Percentiles rank a stretch among this genome's conserved stretches.
These are phyloP conservation scores for Aegilops bicornis DNA, from an alignment of 176 grass and related monocot species.

Conservation along the genomic window DNA sequence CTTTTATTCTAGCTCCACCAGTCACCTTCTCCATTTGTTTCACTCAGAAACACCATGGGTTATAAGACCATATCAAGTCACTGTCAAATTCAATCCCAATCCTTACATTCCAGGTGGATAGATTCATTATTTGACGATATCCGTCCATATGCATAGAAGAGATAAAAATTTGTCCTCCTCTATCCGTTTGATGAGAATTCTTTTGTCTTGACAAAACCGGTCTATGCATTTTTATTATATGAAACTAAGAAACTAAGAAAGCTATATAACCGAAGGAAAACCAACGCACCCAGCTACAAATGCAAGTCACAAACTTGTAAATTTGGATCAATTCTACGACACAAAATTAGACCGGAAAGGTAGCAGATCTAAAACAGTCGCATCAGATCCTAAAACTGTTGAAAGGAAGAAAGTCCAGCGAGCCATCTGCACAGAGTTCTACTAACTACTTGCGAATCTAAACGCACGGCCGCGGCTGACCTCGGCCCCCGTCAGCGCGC, in stretches of 20 bases:
- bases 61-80: too few relatives aligned
- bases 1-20: too few relatives aligned
- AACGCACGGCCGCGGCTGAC: not conserved
- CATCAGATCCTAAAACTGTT: not conserved
- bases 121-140: too few relatives aligned
- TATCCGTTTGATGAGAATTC: not conserved
- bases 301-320: not conserved
- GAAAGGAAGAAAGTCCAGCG: not conserved
- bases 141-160: too few relatives aligned
- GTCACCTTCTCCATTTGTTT: too few relatives aligned
- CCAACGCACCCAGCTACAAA: not conserved
- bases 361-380: not conserved
- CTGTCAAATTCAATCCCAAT: too few relatives aligned
- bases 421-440: slow-evolving; percentile 21
- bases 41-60: too few relatives aligned
- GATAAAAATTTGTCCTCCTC: too few relatives aligned
- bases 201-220: too few relatives aligned
- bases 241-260: not conserved
- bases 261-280: not conserved
- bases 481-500: not conserved
- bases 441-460: slow-evolving; percentile 16
- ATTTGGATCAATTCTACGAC: not conserved
- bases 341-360: not conserved
- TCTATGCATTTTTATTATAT: not conserved
- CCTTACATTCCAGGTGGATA: too few relatives aligned